Evolutionary conservation across 176 grass and related monocot genomes (phyloP).

Genomic region (Rhynchospora pubera): DNA sequence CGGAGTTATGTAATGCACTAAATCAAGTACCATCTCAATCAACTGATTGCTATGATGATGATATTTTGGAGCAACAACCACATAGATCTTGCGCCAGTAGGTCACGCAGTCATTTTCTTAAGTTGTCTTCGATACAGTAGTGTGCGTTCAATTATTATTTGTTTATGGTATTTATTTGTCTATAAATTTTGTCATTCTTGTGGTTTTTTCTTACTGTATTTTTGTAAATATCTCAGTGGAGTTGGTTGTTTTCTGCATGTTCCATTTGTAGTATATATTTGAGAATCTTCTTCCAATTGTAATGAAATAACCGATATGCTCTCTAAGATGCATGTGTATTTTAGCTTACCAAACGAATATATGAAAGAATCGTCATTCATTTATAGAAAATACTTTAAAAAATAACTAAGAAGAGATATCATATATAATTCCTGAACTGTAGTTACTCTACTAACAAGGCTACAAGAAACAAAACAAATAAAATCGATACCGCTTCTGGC

Average conservation of each 20-base stretch:
- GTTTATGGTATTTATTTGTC: conserved; percentile 45
- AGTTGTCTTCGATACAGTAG: conserved; percentile 37
- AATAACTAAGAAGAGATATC: too few relatives aligned
- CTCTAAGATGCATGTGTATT: not conserved
- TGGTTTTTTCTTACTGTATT: conserved; percentile 12
- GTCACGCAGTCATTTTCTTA: conserved; percentile 36
- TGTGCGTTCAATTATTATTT: conserved; percentile 24
- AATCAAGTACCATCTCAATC: conserved; percentile 34
- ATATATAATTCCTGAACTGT: not conserved
- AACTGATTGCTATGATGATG: conserved; percentile 44
- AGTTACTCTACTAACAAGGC: not conserved
- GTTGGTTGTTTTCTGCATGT: conserved; percentile 26
- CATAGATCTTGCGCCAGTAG: conserved; percentile 16
- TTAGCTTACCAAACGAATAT: not conserved
- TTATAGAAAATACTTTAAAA: too few relatives aligned
- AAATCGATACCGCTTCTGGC: not conserved
- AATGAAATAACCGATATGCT: not conserved
- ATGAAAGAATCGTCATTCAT: not conserved
- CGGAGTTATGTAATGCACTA: conserved; percentile 72
- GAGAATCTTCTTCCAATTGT: conserved; percentile 17
- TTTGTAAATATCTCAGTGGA: conserved; percentile 45
- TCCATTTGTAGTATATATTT: conserved; percentile 24
- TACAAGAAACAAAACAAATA: not conserved
- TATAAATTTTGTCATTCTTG: conserved; percentile 39
- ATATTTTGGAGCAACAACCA: not conserved